A percentile compares a stretch with the other conserved stretches of the same genome.
Conservation (phyloP, 148 eudicot species). For the Rhododendron williamsianum region DNA sequence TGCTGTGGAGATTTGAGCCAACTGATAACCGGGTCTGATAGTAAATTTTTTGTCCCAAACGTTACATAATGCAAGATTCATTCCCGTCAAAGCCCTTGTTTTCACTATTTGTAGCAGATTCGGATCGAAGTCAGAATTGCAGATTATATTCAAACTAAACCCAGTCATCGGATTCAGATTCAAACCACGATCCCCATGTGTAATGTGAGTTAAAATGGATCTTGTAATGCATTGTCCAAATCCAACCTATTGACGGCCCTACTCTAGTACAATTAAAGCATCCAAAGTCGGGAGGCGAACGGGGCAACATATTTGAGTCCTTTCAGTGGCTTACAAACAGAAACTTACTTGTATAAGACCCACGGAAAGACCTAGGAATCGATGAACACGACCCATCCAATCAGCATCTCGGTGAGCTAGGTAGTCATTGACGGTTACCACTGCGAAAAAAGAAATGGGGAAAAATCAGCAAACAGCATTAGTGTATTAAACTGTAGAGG, state of each 20-base stretch:
- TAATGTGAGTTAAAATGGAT: background rate
- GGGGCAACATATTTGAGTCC: background rate
- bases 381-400: constrained; percentile 99
- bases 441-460: constrained; percentile 34
- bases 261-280: constrained; percentile 3
- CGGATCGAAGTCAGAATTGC: background rate
- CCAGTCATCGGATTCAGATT: background rate
- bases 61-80: background rate
- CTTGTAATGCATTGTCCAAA: background rate
- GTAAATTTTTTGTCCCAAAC: background rate
- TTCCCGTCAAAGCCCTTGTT: background rate
- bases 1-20: background rate
- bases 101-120: constrained; percentile 5
- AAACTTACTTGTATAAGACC: constrained; percentile 86
- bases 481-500: background rate
- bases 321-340: constrained; percentile 8
- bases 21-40: background rate
- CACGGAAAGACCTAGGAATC: constrained; percentile 94
- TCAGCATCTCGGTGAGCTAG: constrained; percentile 99
- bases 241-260: background rate
- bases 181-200: background rate
- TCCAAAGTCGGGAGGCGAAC: background rate
- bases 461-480: constrained; percentile 17
- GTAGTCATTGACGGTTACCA: constrained; percentile 97
- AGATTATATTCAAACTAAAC: background rate